Evolutionary conservation across 2,329 filamentous ascomycete genomes (phyloP).

Genomic region (Penicillium crustosum): DNA sequence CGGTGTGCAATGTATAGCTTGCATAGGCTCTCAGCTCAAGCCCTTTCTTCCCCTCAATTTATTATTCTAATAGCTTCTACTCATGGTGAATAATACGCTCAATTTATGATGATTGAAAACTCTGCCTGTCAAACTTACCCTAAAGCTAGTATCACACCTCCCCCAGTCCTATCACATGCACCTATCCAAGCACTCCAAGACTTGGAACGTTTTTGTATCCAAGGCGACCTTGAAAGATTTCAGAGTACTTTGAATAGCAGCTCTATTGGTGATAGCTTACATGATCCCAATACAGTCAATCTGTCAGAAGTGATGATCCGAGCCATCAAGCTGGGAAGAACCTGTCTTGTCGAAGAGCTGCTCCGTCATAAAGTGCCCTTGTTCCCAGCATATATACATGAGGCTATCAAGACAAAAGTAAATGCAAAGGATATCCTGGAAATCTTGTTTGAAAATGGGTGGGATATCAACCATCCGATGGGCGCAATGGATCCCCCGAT

Average conservation of each 20-base stretch:
- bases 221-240: constrained; percentile 15
- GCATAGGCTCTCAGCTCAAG: background rate
- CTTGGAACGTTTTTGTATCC: background rate
- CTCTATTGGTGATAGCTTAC: background rate
- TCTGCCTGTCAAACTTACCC: background rate
- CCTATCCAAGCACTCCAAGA: background rate
- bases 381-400: background rate
- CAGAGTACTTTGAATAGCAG: background rate
- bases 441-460: constrained; percentile 1
- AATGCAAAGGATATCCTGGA: background rate
- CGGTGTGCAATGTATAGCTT: background rate
- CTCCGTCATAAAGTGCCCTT: background rate
- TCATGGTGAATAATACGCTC: background rate
- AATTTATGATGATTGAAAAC: background rate
- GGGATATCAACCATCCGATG: constrained; percentile 26
- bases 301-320: constrained; percentile 20
- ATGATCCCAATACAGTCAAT: background rate
- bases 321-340: constrained; percentile 16
- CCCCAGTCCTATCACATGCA: background rate
- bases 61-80: background rate
- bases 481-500: constrained; percentile 20
- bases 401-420: background rate
- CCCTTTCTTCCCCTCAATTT: background rate
- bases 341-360: background rate
- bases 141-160: background rate